phyloP scores from a whole-genome alignment of 306 rosid species.

The Abrus precatorius region DNA sequence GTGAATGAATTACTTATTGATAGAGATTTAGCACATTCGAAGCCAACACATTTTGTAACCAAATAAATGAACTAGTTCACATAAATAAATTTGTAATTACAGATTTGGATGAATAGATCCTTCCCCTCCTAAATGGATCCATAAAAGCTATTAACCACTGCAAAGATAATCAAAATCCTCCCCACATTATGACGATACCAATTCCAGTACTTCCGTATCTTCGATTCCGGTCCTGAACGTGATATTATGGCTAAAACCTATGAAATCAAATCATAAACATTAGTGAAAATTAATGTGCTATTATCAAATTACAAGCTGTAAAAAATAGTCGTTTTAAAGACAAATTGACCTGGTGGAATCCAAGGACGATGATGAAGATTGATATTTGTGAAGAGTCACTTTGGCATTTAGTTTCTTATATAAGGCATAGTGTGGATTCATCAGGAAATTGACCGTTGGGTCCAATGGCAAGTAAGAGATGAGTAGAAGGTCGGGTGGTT shows the following conservation, averaged over 20 bases:
- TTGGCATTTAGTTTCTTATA: slow-evolving; percentile 9
- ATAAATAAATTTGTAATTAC: too few species aligned
- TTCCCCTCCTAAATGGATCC: slow-evolving; percentile 49
- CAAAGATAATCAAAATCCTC: slow-evolving; percentile 46
- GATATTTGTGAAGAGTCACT: slow-evolving; percentile 39
- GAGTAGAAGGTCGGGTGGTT: slow-evolving; percentile 11
- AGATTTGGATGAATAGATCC: slow-evolving; percentile 14
- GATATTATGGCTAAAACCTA: slow-evolving; percentile 36
- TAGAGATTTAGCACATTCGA: too few species aligned
- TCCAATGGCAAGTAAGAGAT: slow-evolving; percentile 48
- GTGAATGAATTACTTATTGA: too few species aligned
- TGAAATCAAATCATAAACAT: neutral
- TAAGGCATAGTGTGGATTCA: neutral
- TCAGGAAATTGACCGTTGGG: slow-evolving; percentile 43
- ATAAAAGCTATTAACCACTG: slow-evolving; percentile 37
- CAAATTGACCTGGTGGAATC: slow-evolving; percentile 45
- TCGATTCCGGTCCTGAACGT: slow-evolving; percentile 30
- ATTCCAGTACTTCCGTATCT: slow-evolving; percentile 53
- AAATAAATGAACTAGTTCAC: too few species aligned
- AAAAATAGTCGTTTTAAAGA: neutral
- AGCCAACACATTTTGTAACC: too few species aligned
- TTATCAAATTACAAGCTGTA: too few species aligned
- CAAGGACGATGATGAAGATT: slow-evolving; percentile 49
- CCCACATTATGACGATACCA: slow-evolving; percentile 51
- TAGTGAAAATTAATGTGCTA: neutral